Conservation (phyloP, 768 basidiomycete genomes). For the Agaricus blazei region DNA sequence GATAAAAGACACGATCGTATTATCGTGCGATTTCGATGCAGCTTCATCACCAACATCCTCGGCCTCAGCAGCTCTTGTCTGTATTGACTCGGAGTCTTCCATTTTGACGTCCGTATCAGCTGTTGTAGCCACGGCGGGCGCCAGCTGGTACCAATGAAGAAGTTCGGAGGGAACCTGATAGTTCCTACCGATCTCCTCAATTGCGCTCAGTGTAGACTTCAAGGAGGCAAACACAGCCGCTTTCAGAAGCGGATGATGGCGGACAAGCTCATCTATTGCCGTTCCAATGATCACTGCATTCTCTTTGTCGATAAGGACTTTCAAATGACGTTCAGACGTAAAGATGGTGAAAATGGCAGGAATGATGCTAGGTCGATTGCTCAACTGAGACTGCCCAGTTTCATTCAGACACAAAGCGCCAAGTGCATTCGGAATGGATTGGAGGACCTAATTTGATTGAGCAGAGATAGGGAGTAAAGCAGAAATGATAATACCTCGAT, state of each 20-base stretch:
- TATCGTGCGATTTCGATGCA: constrained; percentile 58
- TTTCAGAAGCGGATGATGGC: constrained; percentile 91
- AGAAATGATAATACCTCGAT: constrained; percentile 59
- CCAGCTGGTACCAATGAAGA: constrained; percentile 62
- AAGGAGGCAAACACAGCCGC: constrained; percentile 73
- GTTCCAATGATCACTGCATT: constrained; percentile 86
- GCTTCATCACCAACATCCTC: constrained; percentile 20
- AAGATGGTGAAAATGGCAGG: constrained; percentile 83
- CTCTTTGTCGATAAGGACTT: constrained; percentile 87
- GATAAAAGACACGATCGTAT: constrained; percentile 70
- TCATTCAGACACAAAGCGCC: constrained; percentile 96
- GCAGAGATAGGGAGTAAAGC: not conserved
- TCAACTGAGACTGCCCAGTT: constrained; percentile 76
- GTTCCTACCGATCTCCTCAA: constrained; percentile 67
- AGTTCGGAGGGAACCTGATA: constrained; percentile 54
- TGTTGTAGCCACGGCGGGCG: constrained; percentile 21
- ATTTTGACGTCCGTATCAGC: constrained; percentile 40
- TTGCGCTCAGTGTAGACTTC: constrained; percentile 60
- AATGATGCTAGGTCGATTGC: constrained; percentile 75
- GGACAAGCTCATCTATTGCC: constrained; percentile 89
- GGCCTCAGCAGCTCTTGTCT: constrained; percentile 15
- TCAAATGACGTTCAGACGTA: constrained; percentile 77
- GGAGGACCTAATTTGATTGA: constrained; percentile 60
- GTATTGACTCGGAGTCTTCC: constrained; percentile 35
- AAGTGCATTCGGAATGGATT: constrained; percentile 91